Conservation (phyloP, 164 flowering plant species). For the Stephania cephalantha region DNA sequence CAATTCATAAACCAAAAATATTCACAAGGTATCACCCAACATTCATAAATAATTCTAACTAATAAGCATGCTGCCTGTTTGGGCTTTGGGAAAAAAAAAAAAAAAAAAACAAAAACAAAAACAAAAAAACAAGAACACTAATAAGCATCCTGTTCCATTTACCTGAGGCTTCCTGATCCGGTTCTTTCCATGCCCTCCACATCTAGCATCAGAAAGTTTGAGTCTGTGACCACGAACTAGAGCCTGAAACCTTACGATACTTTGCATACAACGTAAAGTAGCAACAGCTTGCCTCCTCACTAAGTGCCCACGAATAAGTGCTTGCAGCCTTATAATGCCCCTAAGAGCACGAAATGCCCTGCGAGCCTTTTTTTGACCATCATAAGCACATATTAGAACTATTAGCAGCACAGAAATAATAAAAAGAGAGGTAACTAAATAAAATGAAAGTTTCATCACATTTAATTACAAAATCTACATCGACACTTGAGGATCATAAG, state of each 20-base stretch:
- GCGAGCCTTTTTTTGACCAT: conserved; percentile 63
- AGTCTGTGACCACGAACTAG: conserved; percentile 60
- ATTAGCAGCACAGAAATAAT: not conserved
- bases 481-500: not conserved
- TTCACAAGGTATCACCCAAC: not conserved
- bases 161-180: conserved; percentile 30
- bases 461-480: not conserved
- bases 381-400: conserved; percentile 10
- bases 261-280: conserved; percentile 54
- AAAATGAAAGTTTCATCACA: not conserved
- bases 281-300: conserved; percentile 88
- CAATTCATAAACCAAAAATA: not conserved
- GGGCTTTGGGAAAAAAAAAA: not conserved
- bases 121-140: not conserved
- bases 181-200: conserved; percentile 31
- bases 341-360: conserved; percentile 84
- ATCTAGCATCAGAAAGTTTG: conserved; percentile 41
- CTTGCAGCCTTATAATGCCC: conserved; percentile 95
- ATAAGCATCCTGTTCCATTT: conserved; percentile 9
- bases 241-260: conserved; percentile 74
- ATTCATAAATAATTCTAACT: not conserved
- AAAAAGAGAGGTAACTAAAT: not conserved
- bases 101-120: not conserved
- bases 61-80: not conserved
- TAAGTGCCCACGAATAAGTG: conserved; percentile 89